phyloP scores from a whole-genome alignment of 192 early-diverging fungal genomes.

The Podila horticola region DNA sequence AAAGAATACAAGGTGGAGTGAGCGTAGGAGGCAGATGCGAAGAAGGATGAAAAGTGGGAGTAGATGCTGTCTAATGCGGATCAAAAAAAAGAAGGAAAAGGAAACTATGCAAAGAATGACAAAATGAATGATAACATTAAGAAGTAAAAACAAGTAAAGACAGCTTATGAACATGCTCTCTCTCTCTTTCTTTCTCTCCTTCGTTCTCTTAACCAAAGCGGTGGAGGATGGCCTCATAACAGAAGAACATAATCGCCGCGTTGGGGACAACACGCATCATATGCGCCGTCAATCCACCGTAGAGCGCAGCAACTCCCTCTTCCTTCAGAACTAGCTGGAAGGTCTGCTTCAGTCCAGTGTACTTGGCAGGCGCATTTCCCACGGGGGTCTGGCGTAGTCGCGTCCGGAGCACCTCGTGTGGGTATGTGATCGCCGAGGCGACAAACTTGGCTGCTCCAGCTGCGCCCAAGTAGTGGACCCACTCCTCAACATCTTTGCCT shows the following conservation, averaged over 20 bases:
- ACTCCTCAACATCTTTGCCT: constrained; percentile 64
- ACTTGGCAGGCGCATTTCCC: constrained; percentile 74
- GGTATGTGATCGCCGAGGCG: constrained; percentile 90
- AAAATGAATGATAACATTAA: neutral
- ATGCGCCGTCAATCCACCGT: constrained; percentile 96
- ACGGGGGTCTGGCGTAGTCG: constrained; percentile 85
- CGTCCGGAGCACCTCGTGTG: constrained; percentile 96
- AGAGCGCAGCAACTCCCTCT: constrained; percentile 88
- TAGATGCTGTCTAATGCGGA: neutral
- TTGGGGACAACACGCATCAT: constrained; percentile 95
- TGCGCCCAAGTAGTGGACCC: constrained; percentile 85
- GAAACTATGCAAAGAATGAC: constrained; percentile 9
- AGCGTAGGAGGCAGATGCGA: neutral
- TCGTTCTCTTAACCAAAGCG: constrained; percentile 32
- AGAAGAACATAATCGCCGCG: constrained; percentile 94
- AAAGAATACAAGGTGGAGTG: neutral
- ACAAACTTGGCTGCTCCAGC: constrained; percentile 89
- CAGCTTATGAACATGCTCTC: neutral
- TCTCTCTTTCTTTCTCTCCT: constrained; percentile 9
- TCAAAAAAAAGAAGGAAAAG: constrained; percentile 14
- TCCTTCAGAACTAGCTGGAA: constrained; percentile 60
- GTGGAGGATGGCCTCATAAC: constrained; percentile 80
- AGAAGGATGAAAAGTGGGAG: neutral
- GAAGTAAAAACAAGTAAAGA: constrained; percentile 20
- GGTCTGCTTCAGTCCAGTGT: constrained; percentile 73